Evolutionary conservation across 1,284 basidiomycete species (phyloP).

Genomic region (Moniliella sp.): DNA sequence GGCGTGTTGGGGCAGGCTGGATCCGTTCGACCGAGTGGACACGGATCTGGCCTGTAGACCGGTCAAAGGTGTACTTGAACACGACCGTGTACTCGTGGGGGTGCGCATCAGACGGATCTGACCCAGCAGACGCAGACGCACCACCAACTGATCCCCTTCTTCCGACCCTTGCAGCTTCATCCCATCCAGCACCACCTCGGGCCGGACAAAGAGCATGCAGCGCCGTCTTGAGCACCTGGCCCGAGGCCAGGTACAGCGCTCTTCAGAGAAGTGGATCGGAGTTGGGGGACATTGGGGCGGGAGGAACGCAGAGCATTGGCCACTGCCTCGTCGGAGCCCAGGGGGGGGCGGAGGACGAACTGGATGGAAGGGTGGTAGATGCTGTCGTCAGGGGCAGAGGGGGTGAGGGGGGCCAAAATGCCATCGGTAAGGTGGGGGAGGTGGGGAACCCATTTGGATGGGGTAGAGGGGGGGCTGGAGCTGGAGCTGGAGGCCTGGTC

Average conservation of each 20-base stretch:
- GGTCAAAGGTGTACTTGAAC: slow-evolving; percentile 25
- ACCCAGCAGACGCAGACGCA: slow-evolving; percentile 18
- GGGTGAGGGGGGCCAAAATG: neutral
- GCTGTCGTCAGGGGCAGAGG: neutral
- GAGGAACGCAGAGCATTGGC: no score
- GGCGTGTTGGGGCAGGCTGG: slow-evolving; percentile 21
- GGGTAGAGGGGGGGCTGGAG: neutral
- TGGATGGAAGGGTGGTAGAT: slow-evolving; percentile 16
- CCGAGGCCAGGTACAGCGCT: slow-evolving; percentile 16
- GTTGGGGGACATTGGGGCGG: no score
- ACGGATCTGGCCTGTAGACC: slow-evolving; percentile 14
- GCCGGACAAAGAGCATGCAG: slow-evolving; percentile 15
- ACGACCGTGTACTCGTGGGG: slow-evolving; percentile 24
- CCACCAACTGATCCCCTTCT: slow-evolving; percentile 10
- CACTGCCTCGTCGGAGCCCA: no score
- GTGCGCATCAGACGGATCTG: slow-evolving; percentile 11
- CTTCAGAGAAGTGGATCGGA: no score
- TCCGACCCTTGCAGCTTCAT: neutral
- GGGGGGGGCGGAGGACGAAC: slow-evolving; percentile 7
- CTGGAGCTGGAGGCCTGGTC: neutral
- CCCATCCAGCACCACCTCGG: slow-evolving; percentile 9
- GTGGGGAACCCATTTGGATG: neutral
- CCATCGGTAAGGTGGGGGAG: neutral
- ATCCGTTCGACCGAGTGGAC: slow-evolving; percentile 25
- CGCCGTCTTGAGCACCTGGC: slow-evolving; percentile 16